These are phyloP conservation scores for Agroathelia rolfsii DNA, from an alignment of 1,284 basidiomycete species.

Conservation along the genomic window DNA sequence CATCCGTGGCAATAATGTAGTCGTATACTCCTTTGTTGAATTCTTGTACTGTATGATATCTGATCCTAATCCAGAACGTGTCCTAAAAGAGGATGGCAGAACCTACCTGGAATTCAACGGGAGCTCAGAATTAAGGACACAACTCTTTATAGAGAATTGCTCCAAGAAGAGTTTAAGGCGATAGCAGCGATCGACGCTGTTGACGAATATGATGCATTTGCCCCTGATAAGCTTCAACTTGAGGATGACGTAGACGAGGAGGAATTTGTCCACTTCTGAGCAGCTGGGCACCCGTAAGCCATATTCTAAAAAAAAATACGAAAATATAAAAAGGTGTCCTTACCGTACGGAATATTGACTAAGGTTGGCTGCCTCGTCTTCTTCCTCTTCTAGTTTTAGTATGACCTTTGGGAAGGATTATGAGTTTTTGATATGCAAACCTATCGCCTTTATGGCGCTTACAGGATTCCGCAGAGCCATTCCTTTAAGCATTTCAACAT, in stretches of 20 bases:
- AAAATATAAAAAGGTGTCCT: slow-evolving; percentile 10
- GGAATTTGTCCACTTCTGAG: slow-evolving; percentile 92
- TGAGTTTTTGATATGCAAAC: slow-evolving; percentile 11
- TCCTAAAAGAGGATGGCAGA: background rate
- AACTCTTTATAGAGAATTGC: slow-evolving; percentile 94
- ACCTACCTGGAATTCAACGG: slow-evolving; percentile 82
- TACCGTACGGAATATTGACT: slow-evolving; percentile 81
- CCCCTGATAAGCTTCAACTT: slow-evolving; percentile 93
- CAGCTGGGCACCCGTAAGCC: slow-evolving; percentile 38
- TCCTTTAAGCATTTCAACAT: slow-evolving; percentile 87
- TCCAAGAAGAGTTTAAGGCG: slow-evolving; percentile 95
- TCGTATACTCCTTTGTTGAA: slow-evolving; percentile 99
- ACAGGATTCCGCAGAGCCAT: slow-evolving; percentile 84
- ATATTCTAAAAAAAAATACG: background rate
- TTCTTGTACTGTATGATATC: slow-evolving; percentile 96
- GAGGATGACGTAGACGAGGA: slow-evolving; percentile 89
- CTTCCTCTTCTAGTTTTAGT: slow-evolving; percentile 76
- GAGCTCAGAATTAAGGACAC: slow-evolving; percentile 93
- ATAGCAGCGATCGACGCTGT: slow-evolving; percentile 92
- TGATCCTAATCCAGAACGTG: slow-evolving; percentile 18
- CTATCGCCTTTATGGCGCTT: too few relatives aligned
- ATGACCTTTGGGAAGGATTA: slow-evolving; percentile 67
- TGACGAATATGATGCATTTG: slow-evolving; percentile 96
- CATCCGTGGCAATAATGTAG: slow-evolving; percentile 98
- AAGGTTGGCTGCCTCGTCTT: slow-evolving; percentile 72